Evolutionary conservation across 2,329 filamentous ascomycete species (phyloP), one percentile per base, ranked within the genome.

Genomic region (Exutisphaerella laricina): DNA sequence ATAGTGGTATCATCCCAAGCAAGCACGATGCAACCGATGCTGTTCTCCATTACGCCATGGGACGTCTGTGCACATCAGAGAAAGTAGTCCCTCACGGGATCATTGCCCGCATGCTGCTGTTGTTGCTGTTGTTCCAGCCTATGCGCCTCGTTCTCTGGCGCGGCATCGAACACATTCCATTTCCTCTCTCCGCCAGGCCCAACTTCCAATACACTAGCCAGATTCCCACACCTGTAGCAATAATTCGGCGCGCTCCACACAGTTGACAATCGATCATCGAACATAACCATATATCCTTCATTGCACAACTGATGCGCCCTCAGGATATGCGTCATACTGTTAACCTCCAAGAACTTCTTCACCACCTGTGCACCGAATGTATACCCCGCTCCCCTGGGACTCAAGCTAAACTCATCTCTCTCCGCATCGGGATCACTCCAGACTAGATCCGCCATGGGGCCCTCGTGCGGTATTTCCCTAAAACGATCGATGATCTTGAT

Each of bases 401-500:
- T 94, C 12, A 98, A 77, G 5, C 86, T 94, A 68, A 98, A 98
- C 66, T 98, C 92, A 67, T 98, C 92, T 44, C 89, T 79, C 58
- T 98, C 92, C n/a, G 87, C 84, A 63, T 98, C 92, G 0, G 92
- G 92, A 64, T 98, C 92, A 14, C 88, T 95, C 92, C 92, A 98
- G 22, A 98, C 92, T 4, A 98, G 73, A 66, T 98, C 92, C n/a
- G 92, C 92, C 92, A 98, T 98, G 23, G 92, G 92, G 0, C 92
- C 92, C 68, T 98, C 92, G 69, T 98, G 92, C 4, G 92, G 92
- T 47, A 98, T 98, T 64, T 98, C 92, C 55, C 92, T 83, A 73
- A 97, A 98, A 33, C 92, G 87, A 69, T 98, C 92, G 64, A 98
- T 97, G 66, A 98, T 94, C 68, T 98, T 97, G 70, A 98, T 97